Percentiles rank a stretch among this genome's conserved stretches.
phyloP scores from a whole-genome alignment of 1,284 basidiomycete genomes.

The Trichosporon ovoides region DNA sequence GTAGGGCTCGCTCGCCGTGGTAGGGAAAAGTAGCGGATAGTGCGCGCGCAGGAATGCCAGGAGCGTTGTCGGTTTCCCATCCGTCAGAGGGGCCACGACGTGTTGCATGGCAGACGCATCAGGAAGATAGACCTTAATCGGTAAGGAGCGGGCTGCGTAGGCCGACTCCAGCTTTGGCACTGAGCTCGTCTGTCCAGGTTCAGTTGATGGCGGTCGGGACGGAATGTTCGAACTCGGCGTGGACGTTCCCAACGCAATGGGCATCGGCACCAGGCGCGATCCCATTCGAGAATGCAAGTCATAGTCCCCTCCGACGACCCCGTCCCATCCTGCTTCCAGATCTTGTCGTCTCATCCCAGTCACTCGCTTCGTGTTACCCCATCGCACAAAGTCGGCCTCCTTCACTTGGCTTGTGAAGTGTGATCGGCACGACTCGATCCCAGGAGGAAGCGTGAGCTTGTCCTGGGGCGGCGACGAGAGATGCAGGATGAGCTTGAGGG shows the following conservation, averaged over 20 bases:
- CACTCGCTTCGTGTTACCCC: slow-evolving; percentile 89
- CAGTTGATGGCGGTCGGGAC: slow-evolving; percentile 63
- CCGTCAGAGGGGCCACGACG: slow-evolving; percentile 65
- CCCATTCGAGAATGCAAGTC: slow-evolving; percentile 91
- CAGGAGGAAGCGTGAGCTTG: slow-evolving; percentile 71
- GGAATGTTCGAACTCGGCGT: slow-evolving; percentile 53
- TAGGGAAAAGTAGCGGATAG: slow-evolving; percentile 52
- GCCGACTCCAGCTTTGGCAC: slow-evolving; percentile 52
- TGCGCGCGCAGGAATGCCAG: slow-evolving; percentile 43
- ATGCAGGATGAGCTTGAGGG: slow-evolving; percentile 74
- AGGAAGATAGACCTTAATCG: slow-evolving; percentile 82
- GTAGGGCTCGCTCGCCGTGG: slow-evolving; percentile 27
- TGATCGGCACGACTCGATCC: slow-evolving; percentile 74
- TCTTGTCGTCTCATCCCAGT: slow-evolving; percentile 79
- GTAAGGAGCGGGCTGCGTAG: slow-evolving; percentile 77
- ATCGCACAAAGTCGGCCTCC: slow-evolving; percentile 89
- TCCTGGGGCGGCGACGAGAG: slow-evolving; percentile 68
- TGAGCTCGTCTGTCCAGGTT: slow-evolving; percentile 56
- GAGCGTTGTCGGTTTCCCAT: slow-evolving; percentile 50
- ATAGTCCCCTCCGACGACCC: slow-evolving; percentile 87
- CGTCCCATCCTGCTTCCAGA: slow-evolving; percentile 91
- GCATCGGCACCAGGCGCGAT: slow-evolving; percentile 62
- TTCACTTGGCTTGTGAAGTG: slow-evolving; percentile 90
- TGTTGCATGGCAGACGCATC: slow-evolving; percentile 88
- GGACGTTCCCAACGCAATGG: slow-evolving; percentile 52